Evolutionary conservation across 305 asterid genomes (phyloP), one percentile per base, ranked within the genome.

Genomic region (Stenogyne calaminthoides): DNA sequence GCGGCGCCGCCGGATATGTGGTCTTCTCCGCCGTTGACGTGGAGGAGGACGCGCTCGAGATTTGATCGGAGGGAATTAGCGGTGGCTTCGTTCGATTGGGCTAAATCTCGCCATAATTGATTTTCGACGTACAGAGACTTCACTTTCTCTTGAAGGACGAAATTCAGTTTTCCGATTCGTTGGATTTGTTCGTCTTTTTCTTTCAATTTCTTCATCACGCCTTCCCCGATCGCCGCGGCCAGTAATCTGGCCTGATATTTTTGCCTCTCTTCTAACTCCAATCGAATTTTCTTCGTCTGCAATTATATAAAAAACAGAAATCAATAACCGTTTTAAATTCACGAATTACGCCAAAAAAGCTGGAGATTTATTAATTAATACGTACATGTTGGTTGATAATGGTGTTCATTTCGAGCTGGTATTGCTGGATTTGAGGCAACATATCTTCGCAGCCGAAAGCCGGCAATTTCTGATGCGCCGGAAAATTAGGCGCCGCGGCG

Each of bases 171-270:
- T 0, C 85, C 87, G 68, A 93, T 78, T 74, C 83, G 73, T 19
- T 84, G 88, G 51, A 93, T 91, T 69, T 91, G 96, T 6, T 85
- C 97, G 4, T 93, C 98, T 34, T 91, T 93, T 47, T 88, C 96
- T 16, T 79, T 88, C 18, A 93, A 9, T 64, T 78, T 88, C 74
- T 80, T 93, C 78, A 80, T 40, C 73, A 80, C 82, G 0, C 88
- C 83, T 78, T 82, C 95, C 14, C 90, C 91, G 12, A 89, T 76
- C 2, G 91, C 84, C 16, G 91, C 77, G 29, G 83, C 77, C 3
- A 91, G 20, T 7, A 82, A 0, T 47, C 91, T 78, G 14, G 91
- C 83, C 8, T 88, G 86, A 6, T 87, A 88, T 82, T 86, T 88
- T 63, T 87, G 92, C 51, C 90, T 81, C 78, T 93, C 93, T 72